These are phyloP conservation scores for Penicillium canescens DNA, from an alignment of 495 filamentous ascomycete genomes.

Conservation along the genomic window DNA sequence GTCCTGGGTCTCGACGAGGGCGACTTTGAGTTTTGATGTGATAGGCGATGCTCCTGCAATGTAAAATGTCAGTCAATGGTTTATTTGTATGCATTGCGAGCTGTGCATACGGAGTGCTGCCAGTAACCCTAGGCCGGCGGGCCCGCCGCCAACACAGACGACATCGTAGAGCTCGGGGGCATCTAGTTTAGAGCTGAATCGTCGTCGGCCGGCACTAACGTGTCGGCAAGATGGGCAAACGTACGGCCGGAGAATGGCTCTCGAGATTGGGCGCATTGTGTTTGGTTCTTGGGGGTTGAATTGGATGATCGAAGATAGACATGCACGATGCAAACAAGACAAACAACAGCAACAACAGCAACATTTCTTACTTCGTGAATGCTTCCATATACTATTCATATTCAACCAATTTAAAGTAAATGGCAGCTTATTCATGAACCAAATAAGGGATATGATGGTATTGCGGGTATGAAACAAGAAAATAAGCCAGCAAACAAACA, in stretches of 20 bases:
- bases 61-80: neutral
- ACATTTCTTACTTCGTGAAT: neutral
- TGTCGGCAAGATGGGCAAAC: slow-evolving; percentile 44
- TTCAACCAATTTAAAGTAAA: too few relatives aligned
- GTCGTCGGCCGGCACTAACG: slow-evolving; percentile 24
- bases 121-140: slow-evolving; percentile 85
- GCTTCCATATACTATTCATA: neutral
- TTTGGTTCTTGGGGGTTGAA: slow-evolving; percentile 10
- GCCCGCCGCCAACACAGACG: slow-evolving; percentile 94
- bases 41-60: slow-evolving; percentile 61
- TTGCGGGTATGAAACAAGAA: slow-evolving; percentile 27
- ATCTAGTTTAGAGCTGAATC: slow-evolving; percentile 27
- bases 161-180: slow-evolving; percentile 77
- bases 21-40: slow-evolving; percentile 77
- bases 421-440: too few relatives aligned
- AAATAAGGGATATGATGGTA: slow-evolving; percentile 13
- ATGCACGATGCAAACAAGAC: slow-evolving; percentile 7
- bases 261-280: slow-evolving; percentile 40
- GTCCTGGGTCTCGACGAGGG: slow-evolving; percentile 88
- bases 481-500: slow-evolving; percentile 18
- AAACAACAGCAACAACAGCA: slow-evolving; percentile 1
- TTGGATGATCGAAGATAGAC: slow-evolving; percentile 16
- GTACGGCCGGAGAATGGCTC: slow-evolving; percentile 37
- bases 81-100: neutral
- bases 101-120: slow-evolving; percentile 74